These are phyloP conservation scores for Scheffersomyces lignosus DNA, from an alignment of 805 yeast genomes.

Conservation along the genomic window DNA sequence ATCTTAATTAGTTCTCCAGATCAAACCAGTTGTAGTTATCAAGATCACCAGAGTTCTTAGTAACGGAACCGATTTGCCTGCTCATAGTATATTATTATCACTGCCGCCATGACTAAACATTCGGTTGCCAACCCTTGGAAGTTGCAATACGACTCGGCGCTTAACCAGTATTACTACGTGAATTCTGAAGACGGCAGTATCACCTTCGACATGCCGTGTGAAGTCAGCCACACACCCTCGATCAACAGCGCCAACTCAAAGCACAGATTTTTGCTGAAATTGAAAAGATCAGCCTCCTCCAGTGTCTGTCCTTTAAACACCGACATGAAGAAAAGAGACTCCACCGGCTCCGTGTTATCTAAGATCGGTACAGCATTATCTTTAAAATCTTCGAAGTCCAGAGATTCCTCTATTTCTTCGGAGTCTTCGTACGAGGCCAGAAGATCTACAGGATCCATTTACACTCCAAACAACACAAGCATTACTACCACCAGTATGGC, in stretches of 20 bases:
- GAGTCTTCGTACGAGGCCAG: not conserved
- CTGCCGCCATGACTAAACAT: not conserved
- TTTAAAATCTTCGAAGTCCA: constrained; percentile 9
- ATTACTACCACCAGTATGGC: not conserved
- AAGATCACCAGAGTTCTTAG: too few species aligned
- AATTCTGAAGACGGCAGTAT: constrained; percentile 10
- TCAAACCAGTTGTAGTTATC: too few species aligned
- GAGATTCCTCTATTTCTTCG: constrained; percentile 1
- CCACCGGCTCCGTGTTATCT: constrained; percentile 3
- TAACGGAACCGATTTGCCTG: too few species aligned
- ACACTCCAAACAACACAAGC: not conserved
- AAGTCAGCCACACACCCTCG: constrained; percentile 5
- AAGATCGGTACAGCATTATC: constrained; percentile 13
- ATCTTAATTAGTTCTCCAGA: too few species aligned
- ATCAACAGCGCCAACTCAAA: constrained; percentile 1
- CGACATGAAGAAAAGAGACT: not conserved
- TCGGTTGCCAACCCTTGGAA: constrained; percentile 2
- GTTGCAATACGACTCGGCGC: constrained; percentile 12
- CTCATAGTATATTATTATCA: too few species aligned
- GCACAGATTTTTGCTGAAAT: not conserved
- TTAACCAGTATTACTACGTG: constrained; percentile 13
- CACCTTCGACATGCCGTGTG: constrained; percentile 15
- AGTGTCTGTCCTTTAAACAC: not conserved
- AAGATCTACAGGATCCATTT: not conserved
- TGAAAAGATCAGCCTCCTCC: not conserved